Conservation (phyloP, 2,329 filamentous ascomycete genomes). For the Fusarium pseudograminearum region DNA sequence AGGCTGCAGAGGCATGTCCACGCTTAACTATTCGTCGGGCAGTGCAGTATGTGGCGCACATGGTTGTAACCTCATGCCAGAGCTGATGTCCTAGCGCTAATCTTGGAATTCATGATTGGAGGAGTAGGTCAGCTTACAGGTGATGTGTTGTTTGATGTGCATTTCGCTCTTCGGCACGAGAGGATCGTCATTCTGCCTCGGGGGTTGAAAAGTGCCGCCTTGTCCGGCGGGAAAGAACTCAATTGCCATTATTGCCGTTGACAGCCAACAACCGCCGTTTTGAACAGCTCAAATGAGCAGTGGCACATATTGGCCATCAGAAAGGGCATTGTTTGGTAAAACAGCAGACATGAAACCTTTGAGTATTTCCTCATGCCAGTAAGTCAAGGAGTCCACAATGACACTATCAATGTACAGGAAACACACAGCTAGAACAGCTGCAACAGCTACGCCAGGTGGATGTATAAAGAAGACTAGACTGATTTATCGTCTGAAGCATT, state of each 20-base stretch:
- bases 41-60: background rate
- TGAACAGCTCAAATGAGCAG: background rate
- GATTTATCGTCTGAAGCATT: constrained; percentile 7
- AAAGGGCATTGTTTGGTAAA: no score
- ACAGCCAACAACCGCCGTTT: background rate
- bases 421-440: background rate
- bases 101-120: background rate
- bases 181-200: background rate
- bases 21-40: background rate
- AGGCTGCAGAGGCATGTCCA: constrained; percentile 2
- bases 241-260: background rate
- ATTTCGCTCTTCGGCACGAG: background rate
- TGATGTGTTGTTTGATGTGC: background rate
- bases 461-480: background rate
- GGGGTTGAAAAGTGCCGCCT: background rate
- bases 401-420: background rate
- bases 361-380: no score
- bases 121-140: background rate
- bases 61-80: background rate
- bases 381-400: background rate
- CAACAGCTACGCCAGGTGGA: no score
- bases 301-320: no score
- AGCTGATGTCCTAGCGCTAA: background rate
- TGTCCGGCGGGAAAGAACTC: background rate
- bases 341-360: no score